A percentile compares a stretch with the other conserved stretches of the same genome.
Evolutionary conservation across 768 basidiomycete species (phyloP).

Genomic region (Mycena rosella): DNA sequence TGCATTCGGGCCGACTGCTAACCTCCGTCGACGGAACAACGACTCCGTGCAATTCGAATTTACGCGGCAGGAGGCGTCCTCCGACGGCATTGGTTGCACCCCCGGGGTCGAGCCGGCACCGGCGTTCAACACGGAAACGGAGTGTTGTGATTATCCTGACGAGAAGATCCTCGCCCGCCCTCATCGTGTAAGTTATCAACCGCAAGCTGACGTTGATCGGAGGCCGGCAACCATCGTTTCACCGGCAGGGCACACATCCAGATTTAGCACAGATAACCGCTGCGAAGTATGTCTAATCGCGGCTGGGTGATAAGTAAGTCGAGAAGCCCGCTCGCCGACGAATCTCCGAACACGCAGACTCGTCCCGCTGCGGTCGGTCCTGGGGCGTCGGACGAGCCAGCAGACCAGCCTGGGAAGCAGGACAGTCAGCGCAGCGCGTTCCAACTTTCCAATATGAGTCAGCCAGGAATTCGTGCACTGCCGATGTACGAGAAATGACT

Average conservation of each 20-base stretch:
- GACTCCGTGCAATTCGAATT: too few relatives aligned
- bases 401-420: neutral
- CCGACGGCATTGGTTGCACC: neutral
- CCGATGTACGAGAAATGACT: too few relatives aligned
- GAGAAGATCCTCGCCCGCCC: neutral
- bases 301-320: too few relatives aligned
- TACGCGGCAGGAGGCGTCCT: neutral
- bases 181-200: neutral
- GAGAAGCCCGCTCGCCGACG: too few relatives aligned
- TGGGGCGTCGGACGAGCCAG: slow-evolving; percentile 2
- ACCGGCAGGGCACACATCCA: neutral
- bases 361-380: slow-evolving; percentile 12
- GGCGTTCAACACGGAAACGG: neutral
- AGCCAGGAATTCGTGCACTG: too few relatives aligned
- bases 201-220: neutral
- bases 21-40: too few relatives aligned
- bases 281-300: neutral
- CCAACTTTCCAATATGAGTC: too few relatives aligned
- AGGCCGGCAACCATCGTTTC: neutral
- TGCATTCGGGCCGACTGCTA: too few relatives aligned
- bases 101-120: neutral
- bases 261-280: too few relatives aligned
- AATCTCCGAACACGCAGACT: neutral
- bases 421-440: too few relatives aligned
- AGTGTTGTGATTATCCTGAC: neutral